These are phyloP conservation scores for Sphagnum magellanicum DNA, from an alignment of 228 moss, liverwort and hornwort genomes.

Conservation along the genomic window DNA sequence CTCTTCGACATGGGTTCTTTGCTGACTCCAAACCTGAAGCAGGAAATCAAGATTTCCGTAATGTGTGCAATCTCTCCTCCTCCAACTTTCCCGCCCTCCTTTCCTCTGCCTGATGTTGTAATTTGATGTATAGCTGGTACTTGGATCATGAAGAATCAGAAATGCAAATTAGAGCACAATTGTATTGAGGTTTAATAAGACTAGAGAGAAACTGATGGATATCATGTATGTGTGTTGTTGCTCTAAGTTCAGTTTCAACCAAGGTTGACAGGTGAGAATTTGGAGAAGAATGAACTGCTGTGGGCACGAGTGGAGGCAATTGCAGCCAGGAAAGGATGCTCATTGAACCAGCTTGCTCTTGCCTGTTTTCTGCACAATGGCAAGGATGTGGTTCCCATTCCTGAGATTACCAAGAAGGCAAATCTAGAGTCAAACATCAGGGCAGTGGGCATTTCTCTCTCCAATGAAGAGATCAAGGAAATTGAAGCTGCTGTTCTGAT, in stretches of 20 bases:
- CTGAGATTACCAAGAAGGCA: conserved; percentile 20
- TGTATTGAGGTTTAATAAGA: too few relatives aligned
- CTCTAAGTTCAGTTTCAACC: background rate
- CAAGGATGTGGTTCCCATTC: conserved; percentile 29
- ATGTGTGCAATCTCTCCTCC: too few relatives aligned
- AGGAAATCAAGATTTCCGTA: too few relatives aligned
- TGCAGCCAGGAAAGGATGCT: conserved; percentile 22
- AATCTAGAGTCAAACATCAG: conserved; percentile 40
- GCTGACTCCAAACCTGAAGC: too few relatives aligned
- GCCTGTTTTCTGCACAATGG: conserved; percentile 61
- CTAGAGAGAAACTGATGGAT: too few relatives aligned
- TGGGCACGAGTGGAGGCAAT: conserved; percentile 18
- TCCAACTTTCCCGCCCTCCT: too few relatives aligned
- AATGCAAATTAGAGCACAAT: too few relatives aligned
- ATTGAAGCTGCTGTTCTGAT: conserved; percentile 28
- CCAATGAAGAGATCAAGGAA: conserved; percentile 29
- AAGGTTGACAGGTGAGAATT: conserved; percentile 33
- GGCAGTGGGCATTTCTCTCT: conserved; percentile 29
- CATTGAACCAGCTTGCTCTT: conserved; percentile 46
- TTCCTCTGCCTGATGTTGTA: too few relatives aligned
- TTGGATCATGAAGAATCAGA: too few relatives aligned
- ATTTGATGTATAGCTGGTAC: too few relatives aligned
- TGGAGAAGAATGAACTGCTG: conserved; percentile 25
- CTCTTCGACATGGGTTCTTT: too few relatives aligned
- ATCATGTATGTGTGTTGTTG: too few relatives aligned